phyloP scores from a whole-genome alignment of 2,329 filamentous ascomycete genomes.

The Fusarium xyrophilum region DNA sequence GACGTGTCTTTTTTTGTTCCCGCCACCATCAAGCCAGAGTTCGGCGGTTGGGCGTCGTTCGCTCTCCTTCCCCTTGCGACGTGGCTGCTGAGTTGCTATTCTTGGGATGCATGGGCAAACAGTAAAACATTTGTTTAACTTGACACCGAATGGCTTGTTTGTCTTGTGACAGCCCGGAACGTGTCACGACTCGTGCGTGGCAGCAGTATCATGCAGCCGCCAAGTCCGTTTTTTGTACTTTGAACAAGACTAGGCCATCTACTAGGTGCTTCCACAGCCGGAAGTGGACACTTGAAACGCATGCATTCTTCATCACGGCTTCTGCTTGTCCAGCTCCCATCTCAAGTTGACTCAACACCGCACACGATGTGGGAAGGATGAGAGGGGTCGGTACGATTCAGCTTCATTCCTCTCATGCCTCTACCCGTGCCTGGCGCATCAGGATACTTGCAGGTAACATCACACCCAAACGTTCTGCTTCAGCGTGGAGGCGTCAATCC shows the following conservation, averaged over 20 bases:
- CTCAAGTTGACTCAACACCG: conserved; percentile 10
- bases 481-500: neutral
- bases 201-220: neutral
- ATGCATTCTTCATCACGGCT: conserved; percentile 16
- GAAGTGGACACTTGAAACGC: conserved; percentile 24
- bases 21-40: conserved; percentile 24
- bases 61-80: conserved; percentile 5
- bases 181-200: neutral
- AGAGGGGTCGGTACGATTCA: neutral
- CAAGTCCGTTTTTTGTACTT: neutral
- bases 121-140: conserved; percentile 1
- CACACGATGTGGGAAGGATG: neutral
- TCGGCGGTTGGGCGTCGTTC: conserved; percentile 18
- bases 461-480: neutral
- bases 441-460: neutral
- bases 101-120: conserved; percentile 16
- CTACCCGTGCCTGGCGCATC: conserved; percentile 14
- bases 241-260: conserved; percentile 1
- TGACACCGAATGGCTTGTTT: neutral
- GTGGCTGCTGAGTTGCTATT: conserved; percentile 27
- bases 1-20: conserved; percentile 21
- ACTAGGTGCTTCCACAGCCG: conserved; percentile 5
- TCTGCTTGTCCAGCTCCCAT: conserved; percentile 10
- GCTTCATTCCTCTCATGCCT: conserved; percentile 15
- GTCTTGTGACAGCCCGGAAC: conserved; percentile 15